Base-by-base conservation (phyloP, 1,139 yeast genomes). In the Taphrina pruni region DNA sequence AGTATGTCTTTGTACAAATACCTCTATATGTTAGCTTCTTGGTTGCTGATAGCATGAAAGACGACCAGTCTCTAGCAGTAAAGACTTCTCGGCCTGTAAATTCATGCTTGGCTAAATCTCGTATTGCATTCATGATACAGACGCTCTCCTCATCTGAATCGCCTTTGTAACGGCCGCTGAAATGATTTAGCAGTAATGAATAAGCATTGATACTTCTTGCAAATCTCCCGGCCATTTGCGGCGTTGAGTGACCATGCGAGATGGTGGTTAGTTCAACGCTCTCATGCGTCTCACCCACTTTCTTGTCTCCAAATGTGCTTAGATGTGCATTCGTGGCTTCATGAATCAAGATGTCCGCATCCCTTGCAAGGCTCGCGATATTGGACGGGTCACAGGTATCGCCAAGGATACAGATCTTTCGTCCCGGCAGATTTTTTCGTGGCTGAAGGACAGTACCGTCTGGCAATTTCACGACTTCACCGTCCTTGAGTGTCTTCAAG, bases 211-310 rank as follows among this genome's bases (percentile, higher is more conserved):
- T 51, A 6, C 48, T 36, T 35, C 41, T 43, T 6, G 69, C 69
- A 46, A 66, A 66, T 12, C 20, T 17, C 1, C 69, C 69, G 4
- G 69, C 69, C 69, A 66, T 51, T 7, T 60, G 51, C 5, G 69
- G 69, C 9, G 69, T 66, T 5, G 66, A 60, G 38, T 66, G 69
- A 4, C 69, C 69, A 43, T 66, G 69, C 5, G 60, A 52, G 14
- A 60, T 66, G 6, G 66, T 52, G 36, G 52, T 48, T 17, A 32
- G 39, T 35, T 52, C 38, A 20, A 66, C 66, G 35, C 54, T 51
- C 38, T 57, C 69, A 26, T 21, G 20, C 6, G 60, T 60, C 4
- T 66, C 66, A 12, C 43, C 12, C 2, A 32, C 35, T 21, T 52
- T 60, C 7, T 46, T 57, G 5, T 32, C 36, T 11, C 21, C 61